Percentiles rank a stretch among this genome's conserved stretches.
Evolutionary conservation across 345 rosid species (phyloP).

Genomic region (Lumnitzera littorea): DNA sequence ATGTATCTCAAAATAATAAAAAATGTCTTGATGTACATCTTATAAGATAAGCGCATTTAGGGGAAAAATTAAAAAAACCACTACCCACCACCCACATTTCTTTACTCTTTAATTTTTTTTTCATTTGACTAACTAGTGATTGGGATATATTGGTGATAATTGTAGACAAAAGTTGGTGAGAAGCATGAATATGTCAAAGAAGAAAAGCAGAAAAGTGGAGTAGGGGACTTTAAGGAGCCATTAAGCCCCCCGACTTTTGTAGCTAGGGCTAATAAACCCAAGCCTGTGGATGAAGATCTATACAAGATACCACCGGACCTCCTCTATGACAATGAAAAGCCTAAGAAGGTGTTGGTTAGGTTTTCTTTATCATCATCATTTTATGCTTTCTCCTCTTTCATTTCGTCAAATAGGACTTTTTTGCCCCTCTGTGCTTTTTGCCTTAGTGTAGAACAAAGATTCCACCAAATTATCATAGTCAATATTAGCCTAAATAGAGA

Average conservation of each 20-base stretch:
- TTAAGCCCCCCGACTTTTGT: conserved; percentile 16
- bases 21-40: too few relatives aligned
- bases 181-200: conserved; percentile 2
- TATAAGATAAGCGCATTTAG: too few relatives aligned
- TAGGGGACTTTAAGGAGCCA: conserved; percentile 18
- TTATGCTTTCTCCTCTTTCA: neutral
- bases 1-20: too few relatives aligned
- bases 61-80: too few relatives aligned
- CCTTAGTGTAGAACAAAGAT: too few relatives aligned
- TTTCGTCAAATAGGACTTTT: neutral
- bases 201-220: conserved; percentile 29
- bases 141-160: neutral
- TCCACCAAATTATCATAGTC: too few relatives aligned
- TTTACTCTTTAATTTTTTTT: too few relatives aligned
- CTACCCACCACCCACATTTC: too few relatives aligned
- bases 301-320: conserved; percentile 77
- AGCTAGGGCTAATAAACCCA: conserved; percentile 34
- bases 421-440: neutral
- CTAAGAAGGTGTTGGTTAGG: conserved; percentile 37
- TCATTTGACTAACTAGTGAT: neutral
- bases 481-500: too few relatives aligned
- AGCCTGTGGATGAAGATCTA: conserved; percentile 88
- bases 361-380: too few relatives aligned
- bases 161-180: too few relatives aligned
- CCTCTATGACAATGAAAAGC: conserved; percentile 42